Conservation (phyloP, 2,329 filamentous ascomycete genomes). For the Phyllosticta citriasiana region DNA sequence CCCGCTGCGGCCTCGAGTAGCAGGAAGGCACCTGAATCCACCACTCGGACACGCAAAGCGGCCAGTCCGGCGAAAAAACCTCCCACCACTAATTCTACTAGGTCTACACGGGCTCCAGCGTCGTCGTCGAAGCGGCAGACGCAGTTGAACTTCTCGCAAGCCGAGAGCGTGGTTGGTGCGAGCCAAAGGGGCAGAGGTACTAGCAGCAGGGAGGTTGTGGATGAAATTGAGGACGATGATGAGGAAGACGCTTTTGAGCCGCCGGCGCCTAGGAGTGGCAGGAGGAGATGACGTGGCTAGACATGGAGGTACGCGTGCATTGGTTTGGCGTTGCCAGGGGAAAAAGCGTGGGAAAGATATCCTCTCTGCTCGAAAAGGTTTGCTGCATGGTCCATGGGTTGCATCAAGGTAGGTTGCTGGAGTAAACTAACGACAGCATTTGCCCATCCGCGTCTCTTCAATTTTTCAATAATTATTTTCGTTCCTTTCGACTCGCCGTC, state of each 20-base stretch:
- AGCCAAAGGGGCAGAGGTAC: slow-evolving; percentile 21
- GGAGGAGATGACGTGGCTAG: slow-evolving; percentile 13
- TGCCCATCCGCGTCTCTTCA: background rate
- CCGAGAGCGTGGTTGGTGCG: slow-evolving; percentile 20
- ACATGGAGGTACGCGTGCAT: background rate
- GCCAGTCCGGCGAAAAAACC: slow-evolving; percentile 15
- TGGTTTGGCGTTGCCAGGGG: background rate
- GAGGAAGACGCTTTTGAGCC: slow-evolving; percentile 33
- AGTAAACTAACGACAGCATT: background rate
- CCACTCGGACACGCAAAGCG: slow-evolving; percentile 22
- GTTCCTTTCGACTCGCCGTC: too few species aligned
- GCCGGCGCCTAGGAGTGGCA: slow-evolving; percentile 17
- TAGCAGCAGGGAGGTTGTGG: slow-evolving; percentile 12
- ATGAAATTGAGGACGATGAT: slow-evolving; percentile 29
- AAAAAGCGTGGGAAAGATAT: background rate
- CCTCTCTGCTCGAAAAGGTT: background rate
- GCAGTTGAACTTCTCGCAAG: slow-evolving; percentile 33
- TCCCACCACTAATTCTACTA: slow-evolving; percentile 11
- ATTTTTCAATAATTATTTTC: too few species aligned
- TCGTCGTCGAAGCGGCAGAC: slow-evolving; percentile 26
- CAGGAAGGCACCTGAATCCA: slow-evolving; percentile 16
- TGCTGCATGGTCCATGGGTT: background rate
- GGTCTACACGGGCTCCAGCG: slow-evolving; percentile 14
- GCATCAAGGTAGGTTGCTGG: background rate
- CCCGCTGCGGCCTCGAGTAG: slow-evolving; percentile 14